Conservation (phyloP, 2,329 filamentous ascomycete species). For the Verticillium nubilum region DNA sequence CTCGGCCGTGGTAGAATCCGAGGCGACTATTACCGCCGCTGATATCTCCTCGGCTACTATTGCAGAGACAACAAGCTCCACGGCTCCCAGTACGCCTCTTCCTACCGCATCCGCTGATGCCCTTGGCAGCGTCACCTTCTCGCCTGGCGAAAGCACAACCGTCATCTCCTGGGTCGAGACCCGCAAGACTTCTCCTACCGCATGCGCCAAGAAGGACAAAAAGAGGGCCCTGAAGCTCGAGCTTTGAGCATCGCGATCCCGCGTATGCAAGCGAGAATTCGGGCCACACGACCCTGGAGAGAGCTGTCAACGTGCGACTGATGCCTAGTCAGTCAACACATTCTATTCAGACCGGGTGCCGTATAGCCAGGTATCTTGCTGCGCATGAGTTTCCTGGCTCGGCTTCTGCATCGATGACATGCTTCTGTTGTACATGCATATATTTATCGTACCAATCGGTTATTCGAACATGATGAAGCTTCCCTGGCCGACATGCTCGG, state of each 20-base stretch:
- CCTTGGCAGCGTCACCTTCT: not conserved
- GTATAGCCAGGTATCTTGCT: too few species aligned
- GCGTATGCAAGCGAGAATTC: too few species aligned
- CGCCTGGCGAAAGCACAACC: not conserved
- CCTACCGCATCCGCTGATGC: not conserved
- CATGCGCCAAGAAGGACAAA: conserved; percentile 1
- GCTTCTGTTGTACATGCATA: too few species aligned
- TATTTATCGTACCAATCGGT: too few species aligned
- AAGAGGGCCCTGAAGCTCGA: not conserved
- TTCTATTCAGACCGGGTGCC: too few species aligned
- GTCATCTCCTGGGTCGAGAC: conserved; percentile 2
- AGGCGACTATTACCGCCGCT: not conserved
- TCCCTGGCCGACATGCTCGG: too few species aligned
- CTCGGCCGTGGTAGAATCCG: not conserved
- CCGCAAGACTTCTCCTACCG: not conserved
- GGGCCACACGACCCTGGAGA: too few species aligned
- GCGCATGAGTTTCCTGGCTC: too few species aligned
- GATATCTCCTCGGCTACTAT: not conserved
- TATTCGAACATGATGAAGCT: too few species aligned
- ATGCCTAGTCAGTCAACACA: too few species aligned
- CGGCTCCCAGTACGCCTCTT: not conserved
- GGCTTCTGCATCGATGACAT: too few species aligned
- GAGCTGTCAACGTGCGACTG: too few species aligned
- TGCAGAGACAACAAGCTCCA: not conserved
- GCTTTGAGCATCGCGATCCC: conserved; percentile 7